These are phyloP conservation scores for Aspergillus proliferans DNA, from an alignment of 2,329 filamentous ascomycete species.

Conservation along the genomic window DNA sequence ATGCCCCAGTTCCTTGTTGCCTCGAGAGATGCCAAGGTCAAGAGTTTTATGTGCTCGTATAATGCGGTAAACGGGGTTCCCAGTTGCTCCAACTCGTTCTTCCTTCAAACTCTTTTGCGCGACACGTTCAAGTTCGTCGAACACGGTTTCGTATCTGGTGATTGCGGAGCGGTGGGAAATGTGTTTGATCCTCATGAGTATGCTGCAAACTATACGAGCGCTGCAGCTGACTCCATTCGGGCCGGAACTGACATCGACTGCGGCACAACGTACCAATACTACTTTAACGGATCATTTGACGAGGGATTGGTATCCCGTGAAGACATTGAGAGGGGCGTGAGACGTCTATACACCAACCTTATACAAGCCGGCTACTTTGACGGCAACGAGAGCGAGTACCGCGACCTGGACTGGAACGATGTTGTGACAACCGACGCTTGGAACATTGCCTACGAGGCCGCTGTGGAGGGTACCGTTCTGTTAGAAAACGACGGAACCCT, in stretches of 20 bases:
- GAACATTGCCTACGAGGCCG: conserved; percentile 51
- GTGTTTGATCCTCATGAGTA: conserved; percentile 53
- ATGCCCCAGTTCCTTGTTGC: conserved; percentile 60
- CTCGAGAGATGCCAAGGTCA: conserved; percentile 51
- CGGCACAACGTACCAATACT: conserved; percentile 43
- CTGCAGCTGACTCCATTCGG: conserved; percentile 44
- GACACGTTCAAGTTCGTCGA: conserved; percentile 60
- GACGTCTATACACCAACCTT: conserved; percentile 46
- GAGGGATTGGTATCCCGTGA: conserved; percentile 41
- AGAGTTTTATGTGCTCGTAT: conserved; percentile 58
- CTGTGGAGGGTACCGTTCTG: conserved; percentile 42
- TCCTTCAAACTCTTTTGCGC: conserved; percentile 58
- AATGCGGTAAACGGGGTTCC: conserved; percentile 62
- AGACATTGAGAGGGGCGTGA: conserved; percentile 42
- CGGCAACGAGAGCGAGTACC: conserved; percentile 40
- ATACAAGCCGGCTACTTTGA: conserved; percentile 51
- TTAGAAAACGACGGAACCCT: conserved; percentile 50
- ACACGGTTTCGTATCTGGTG: conserved; percentile 57
- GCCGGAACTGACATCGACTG: conserved; percentile 52
- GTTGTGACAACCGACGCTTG: conserved; percentile 51
- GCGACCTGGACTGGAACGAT: conserved; percentile 49
- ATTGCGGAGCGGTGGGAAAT: conserved; percentile 59
- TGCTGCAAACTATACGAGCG: conserved; percentile 37
- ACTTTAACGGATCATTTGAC: conserved; percentile 40
- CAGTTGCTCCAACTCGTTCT: conserved; percentile 56